These are phyloP conservation scores for Nannochloropsis salina DNA, from an alignment of 108 stramenopile species.

Conservation along the genomic window DNA sequence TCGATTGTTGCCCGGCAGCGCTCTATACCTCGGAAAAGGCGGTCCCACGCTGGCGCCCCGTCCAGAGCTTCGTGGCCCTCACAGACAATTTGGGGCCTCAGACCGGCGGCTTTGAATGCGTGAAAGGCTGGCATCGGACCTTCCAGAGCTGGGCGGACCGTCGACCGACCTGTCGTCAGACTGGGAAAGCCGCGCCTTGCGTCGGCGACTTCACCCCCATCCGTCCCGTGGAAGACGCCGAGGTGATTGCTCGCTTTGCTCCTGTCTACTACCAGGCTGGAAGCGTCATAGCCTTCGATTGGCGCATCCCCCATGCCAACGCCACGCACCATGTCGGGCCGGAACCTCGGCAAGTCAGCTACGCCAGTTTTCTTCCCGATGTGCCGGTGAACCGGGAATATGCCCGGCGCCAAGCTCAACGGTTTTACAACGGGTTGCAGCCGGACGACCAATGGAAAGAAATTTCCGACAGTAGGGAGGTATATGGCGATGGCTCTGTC, in stretches of 20 bases:
- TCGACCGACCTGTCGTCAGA: constrained; percentile 9
- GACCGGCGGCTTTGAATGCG: constrained; percentile 84
- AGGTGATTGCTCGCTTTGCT: constrained; percentile 61
- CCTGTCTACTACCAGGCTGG: constrained; percentile 76
- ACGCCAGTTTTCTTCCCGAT: constrained; percentile 77
- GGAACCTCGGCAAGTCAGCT: constrained; percentile 67
- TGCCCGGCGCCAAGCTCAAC: constrained; percentile 62
- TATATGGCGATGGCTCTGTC: not conserved
- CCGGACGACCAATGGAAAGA: constrained; percentile 66
- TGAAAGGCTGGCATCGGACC: constrained; percentile 73
- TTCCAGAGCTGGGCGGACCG: constrained; percentile 62
- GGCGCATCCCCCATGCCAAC: constrained; percentile 82
- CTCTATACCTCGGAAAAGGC: constrained; percentile 53
- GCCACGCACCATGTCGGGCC: constrained; percentile 60
- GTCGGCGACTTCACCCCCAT: constrained; percentile 84
- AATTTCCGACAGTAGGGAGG: not conserved
- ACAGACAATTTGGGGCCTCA: constrained; percentile 65
- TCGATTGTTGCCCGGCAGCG: constrained; percentile 81
- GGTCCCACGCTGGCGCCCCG: constrained; percentile 73
- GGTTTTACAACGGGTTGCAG: constrained; percentile 41
- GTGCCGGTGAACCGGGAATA: constrained; percentile 66
- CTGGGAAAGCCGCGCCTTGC: constrained; percentile 53
- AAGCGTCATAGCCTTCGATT: constrained; percentile 78
- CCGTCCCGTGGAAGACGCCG: constrained; percentile 68
- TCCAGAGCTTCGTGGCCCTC: constrained; percentile 80